A percentile compares a stretch with the other conserved stretches of the same genome.
Conservation (phyloP, 2,329 filamentous ascomycete species). For the Pseudocercospora eumusae region DNA sequence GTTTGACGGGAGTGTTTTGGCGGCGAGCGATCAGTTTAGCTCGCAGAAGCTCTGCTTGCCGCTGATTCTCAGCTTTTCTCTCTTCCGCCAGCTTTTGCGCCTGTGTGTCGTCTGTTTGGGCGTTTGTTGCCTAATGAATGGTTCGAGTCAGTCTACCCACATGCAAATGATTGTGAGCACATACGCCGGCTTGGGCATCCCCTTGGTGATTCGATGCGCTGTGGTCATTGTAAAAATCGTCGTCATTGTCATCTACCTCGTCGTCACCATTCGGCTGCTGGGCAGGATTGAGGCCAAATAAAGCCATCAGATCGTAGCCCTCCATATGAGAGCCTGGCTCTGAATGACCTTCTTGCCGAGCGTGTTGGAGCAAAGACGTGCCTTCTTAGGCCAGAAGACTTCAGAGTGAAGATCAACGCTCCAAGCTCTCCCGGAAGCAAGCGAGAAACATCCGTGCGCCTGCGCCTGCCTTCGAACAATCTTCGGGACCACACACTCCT, state of each 20-base stretch:
- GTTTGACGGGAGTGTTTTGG: constrained; percentile 28
- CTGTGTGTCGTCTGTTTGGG: background rate
- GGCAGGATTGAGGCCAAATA: constrained; percentile 18
- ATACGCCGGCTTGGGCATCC: constrained; percentile 26
- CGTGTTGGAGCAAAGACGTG: background rate
- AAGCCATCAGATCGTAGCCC: constrained; percentile 30
- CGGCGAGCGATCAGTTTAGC: constrained; percentile 34
- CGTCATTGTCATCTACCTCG: constrained; percentile 28
- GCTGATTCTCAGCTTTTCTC: constrained; percentile 33
- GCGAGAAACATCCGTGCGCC: background rate
- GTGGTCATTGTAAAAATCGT: constrained; percentile 30
- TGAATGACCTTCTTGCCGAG: background rate
- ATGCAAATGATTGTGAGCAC: background rate
- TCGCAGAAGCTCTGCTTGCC: constrained; percentile 39
- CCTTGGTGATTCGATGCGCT: constrained; percentile 5
- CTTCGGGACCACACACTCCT: background rate
- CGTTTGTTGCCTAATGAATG: constrained; percentile 17
- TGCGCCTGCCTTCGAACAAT: constrained; percentile 2
- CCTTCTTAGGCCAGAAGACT: background rate
- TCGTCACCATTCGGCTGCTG: constrained; percentile 17
- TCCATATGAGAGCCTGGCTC: constrained; percentile 22
- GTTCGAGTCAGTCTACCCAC: constrained; percentile 26
- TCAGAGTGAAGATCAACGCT: no score
- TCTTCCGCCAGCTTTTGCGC: constrained; percentile 12
- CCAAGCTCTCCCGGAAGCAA: background rate